phyloP scores from a whole-genome alignment of 2,329 filamentous ascomycete species.

The Coniochaeta hoffmannii region DNA sequence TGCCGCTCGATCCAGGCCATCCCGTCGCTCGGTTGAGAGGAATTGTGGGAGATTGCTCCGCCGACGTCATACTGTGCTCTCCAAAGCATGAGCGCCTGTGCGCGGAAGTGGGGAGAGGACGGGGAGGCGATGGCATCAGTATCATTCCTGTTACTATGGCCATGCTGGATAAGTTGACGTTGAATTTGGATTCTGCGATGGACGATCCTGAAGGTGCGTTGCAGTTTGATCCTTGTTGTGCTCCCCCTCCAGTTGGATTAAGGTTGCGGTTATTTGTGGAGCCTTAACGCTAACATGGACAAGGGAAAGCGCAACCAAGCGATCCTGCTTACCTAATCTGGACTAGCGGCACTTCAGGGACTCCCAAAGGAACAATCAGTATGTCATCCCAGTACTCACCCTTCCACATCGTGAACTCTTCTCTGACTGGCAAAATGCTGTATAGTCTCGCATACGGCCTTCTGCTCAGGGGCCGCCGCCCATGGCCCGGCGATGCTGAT shows the following conservation, averaged over 20 bases:
- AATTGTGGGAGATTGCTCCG: constrained; percentile 12
- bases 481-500: constrained; percentile 7
- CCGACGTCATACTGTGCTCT: constrained; percentile 13
- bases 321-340: constrained; percentile 25
- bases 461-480: constrained; percentile 11
- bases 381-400: neutral
- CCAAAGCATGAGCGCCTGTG: constrained; percentile 9
- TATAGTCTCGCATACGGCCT: constrained; percentile 12
- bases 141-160: constrained; percentile 6
- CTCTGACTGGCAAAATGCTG: neutral
- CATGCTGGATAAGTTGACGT: constrained; percentile 4
- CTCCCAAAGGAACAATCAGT: constrained; percentile 37
- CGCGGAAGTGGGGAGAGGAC: constrained; percentile 4
- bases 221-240: too few relatives aligned
- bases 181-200: neutral
- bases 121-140: too few relatives aligned
- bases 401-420: neutral
- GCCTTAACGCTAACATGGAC: neutral
- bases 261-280: too few relatives aligned
- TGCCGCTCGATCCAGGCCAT: constrained; percentile 5
- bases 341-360: constrained; percentile 37
- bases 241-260: too few relatives aligned
- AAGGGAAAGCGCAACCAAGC: constrained; percentile 3
- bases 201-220: neutral
- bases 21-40: constrained; percentile 11